Evolutionary conservation across 2,329 filamentous ascomycete species (phyloP).

Genomic region (Orbilia quercus): DNA sequence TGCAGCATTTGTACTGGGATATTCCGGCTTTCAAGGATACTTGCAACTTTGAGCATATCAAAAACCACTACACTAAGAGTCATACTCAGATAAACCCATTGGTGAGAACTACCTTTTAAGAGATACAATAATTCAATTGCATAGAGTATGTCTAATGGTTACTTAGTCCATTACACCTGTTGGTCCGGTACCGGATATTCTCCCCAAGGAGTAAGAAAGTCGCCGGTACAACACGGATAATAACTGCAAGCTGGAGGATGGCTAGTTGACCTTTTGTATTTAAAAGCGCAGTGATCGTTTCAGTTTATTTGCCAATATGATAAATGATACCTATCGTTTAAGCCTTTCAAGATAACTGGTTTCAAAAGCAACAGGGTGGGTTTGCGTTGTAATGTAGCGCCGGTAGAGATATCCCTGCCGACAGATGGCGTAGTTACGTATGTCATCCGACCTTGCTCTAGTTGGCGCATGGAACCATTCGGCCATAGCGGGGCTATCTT

Average conservation of each 20-base stretch:
- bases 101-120: constrained; percentile 28
- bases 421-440: background rate
- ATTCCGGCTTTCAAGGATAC: constrained; percentile 80
- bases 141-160: background rate
- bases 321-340: too few relatives aligned
- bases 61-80: constrained; percentile 68
- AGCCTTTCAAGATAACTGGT: too few relatives aligned
- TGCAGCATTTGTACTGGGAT: constrained; percentile 87
- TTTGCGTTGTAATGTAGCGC: background rate
- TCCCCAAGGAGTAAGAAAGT: constrained; percentile 31
- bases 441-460: constrained; percentile 12
- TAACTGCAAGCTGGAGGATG: too few relatives aligned
- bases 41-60: constrained; percentile 95
- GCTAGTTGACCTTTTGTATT: too few relatives aligned
- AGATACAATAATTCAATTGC: background rate
- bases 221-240: background rate
- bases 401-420: background rate
- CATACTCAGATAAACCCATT: constrained; percentile 75
- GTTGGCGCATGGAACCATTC: constrained; percentile 1
- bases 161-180: constrained; percentile 46
- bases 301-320: too few relatives aligned
- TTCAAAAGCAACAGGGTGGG: background rate
- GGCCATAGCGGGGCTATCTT: constrained; percentile 9
- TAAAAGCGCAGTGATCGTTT: too few relatives aligned
- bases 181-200: constrained; percentile 45